Conservation (phyloP, 2,329 filamentous ascomycete genomes). For the Aspergillus spinulosporus region DNA sequence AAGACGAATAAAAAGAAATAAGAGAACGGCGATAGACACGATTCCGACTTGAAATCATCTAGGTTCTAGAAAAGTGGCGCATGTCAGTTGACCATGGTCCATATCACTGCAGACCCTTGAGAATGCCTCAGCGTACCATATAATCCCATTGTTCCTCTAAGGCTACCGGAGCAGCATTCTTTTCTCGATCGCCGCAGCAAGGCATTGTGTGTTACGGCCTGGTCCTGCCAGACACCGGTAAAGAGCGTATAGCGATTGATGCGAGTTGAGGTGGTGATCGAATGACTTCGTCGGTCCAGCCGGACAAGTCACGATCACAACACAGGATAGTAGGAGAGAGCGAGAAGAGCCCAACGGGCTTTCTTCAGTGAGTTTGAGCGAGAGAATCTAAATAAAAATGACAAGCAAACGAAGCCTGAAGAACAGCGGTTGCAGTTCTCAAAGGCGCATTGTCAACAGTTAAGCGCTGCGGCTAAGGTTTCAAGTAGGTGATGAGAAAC, state of each 20-base stretch:
- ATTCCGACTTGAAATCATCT: slow-evolving; percentile 78
- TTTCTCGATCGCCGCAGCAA: slow-evolving; percentile 61
- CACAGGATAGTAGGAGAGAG: slow-evolving; percentile 11
- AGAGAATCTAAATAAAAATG: slow-evolving; percentile 17
- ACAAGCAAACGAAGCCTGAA: slow-evolving; percentile 13
- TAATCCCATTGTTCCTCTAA: slow-evolving; percentile 95
- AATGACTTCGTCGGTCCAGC: slow-evolving; percentile 39
- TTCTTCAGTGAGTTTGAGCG: slow-evolving; percentile 10
- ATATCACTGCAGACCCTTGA: no score
- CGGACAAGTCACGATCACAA: slow-evolving; percentile 31
- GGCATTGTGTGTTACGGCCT: slow-evolving; percentile 56
- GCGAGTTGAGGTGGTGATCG: slow-evolving; percentile 4
- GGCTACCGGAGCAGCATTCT: slow-evolving; percentile 59
- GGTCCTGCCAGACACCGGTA: slow-evolving; percentile 30
- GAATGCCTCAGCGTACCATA: slow-evolving; percentile 60
- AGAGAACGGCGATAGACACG: slow-evolving; percentile 73
- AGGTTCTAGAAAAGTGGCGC: slow-evolving; percentile 47
- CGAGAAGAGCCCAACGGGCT: background rate
- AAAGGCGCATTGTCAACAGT: slow-evolving; percentile 21
- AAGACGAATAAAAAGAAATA: slow-evolving; percentile 85
- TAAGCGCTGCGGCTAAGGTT: slow-evolving; percentile 14
- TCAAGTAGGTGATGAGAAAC: slow-evolving; percentile 5
- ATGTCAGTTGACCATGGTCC: slow-evolving; percentile 6
- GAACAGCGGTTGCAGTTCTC: slow-evolving; percentile 16
- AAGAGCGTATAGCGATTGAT: slow-evolving; percentile 9